Conservation (phyloP, 169 alveolate genomes). For the Cryptosporidium xiaoi region DNA sequence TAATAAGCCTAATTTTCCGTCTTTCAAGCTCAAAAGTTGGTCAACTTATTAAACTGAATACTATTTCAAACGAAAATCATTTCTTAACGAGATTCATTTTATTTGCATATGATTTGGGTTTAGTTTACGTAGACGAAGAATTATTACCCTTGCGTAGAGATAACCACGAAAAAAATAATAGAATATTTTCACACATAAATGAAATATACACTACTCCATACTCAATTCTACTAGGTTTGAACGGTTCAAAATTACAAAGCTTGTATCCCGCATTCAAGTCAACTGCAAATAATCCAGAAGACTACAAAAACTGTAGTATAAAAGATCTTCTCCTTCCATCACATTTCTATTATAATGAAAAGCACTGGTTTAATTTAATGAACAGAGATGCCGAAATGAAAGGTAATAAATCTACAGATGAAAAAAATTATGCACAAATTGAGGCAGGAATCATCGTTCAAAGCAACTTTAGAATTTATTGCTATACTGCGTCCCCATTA, state of each 20-base stretch:
- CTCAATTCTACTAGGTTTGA: conserved; percentile 25
- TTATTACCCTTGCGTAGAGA: not conserved
- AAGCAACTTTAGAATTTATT: conserved; percentile 89
- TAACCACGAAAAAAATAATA: not conserved
- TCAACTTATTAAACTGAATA: conserved; percentile 31
- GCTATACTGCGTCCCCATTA: conserved; percentile 87
- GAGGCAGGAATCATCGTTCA: conserved; percentile 88
- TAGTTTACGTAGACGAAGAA: conserved; percentile 37
- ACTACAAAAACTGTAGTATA: not conserved
- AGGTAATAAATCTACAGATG: not conserved
- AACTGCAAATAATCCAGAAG: too few relatives aligned
- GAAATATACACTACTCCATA: conserved; percentile 49
- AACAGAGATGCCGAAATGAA: not conserved
- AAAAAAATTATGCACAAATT: conserved; percentile 19
- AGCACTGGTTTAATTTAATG: conserved; percentile 4
- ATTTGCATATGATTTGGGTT: conserved; percentile 64
- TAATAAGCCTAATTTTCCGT: conserved; percentile 42
- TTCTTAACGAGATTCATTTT: conserved; percentile 29
- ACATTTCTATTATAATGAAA: conserved; percentile 52
- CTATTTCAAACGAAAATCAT: not conserved
- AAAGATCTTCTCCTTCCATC: conserved; percentile 51
- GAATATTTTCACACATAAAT: not conserved
- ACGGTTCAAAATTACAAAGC: conserved; percentile 48
- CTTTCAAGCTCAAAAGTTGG: conserved; percentile 66
- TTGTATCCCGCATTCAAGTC: conserved; percentile 31